Evolutionary conservation across 1,139 yeast species (phyloP), one percentile per base, ranked within the genome.

Genomic region (Hyphopichia khmerensis): DNA sequence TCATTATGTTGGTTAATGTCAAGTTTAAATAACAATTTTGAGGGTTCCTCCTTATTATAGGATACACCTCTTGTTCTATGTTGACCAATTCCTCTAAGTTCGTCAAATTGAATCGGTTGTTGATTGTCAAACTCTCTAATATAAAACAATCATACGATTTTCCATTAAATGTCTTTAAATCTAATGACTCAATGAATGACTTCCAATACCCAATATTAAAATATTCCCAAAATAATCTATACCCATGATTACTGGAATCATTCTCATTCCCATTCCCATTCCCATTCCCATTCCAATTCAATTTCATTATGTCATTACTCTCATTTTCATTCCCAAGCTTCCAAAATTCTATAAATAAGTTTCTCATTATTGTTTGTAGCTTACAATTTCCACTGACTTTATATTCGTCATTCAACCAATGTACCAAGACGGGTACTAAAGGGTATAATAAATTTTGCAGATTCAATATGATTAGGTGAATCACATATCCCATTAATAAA

Each of bases 381-480:
- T 45, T 32, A 19, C 21, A 11, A 29, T 39, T 44, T 2, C 41
- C 40, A 1, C 45, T 37, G 9, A 35, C 35, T 5, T 23, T 23
- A 30, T 36, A 50, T 30, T 60, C 57, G 40, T 69, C 75, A 32
- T 55, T 49, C 10, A 69, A 53, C 75, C 75, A 70, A 39, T 69
- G 75, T 1, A 68, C 48, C 10, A 70, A 43, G 0, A 61, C 60
- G 0, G 77, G 77, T 1, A 69, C 49, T 33, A 72, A 51, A 34
- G 63, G 41, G 45, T 57, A 69, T 29, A 69, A 49, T 11, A 59
- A 46, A 43, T 48, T 56, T 15, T 56, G 55, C 69, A 68, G 72
- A 43, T 70, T 63, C 44, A 70, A 54, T 7, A 62, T 60, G 6
- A 70, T 43, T 19, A 71, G 46, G 40, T 68, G 72, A 4, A 67